phyloP scores from a whole-genome alignment of 163 green algal genomes.

The Smithsoniella earleae region DNA sequence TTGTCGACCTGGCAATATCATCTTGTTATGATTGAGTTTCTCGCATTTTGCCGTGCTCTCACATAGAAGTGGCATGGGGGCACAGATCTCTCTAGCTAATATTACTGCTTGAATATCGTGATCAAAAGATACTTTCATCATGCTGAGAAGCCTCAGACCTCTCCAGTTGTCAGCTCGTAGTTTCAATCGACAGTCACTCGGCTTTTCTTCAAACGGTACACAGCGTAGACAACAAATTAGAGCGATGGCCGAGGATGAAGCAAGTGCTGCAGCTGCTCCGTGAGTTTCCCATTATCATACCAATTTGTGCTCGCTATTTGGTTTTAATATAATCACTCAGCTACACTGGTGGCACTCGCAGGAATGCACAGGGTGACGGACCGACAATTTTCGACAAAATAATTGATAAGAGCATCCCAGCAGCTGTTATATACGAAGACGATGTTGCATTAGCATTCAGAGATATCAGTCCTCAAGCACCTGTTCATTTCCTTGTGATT shows the following conservation, averaged over 20 bases:
- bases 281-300: neutral
- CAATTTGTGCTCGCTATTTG: neutral
- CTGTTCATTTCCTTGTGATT: conserved; percentile 86
- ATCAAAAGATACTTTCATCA: too few species aligned
- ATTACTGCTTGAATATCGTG: too few species aligned
- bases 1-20: too few species aligned
- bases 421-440: conserved; percentile 87
- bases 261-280: neutral
- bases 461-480: conserved; percentile 82
- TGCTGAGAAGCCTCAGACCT: too few species aligned
- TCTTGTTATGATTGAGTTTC: too few species aligned
- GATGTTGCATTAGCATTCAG: conserved; percentile 84
- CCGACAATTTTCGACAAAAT: conserved; percentile 99
- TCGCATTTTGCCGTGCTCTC: too few species aligned
- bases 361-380: conserved; percentile 50
- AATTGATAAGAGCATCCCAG: conserved; percentile 65
- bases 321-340: neutral
- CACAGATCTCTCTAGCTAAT: too few species aligned
- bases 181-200: too few species aligned
- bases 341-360: conserved; percentile 35
- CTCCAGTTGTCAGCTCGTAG: too few species aligned
- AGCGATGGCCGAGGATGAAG: conserved; percentile 25
- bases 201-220: too few species aligned
- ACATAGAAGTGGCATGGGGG: too few species aligned
- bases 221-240: neutral